These are phyloP conservation scores for Exophiala bonariae DNA, from an alignment of 2,329 filamentous ascomycete species.

Conservation along the genomic window DNA sequence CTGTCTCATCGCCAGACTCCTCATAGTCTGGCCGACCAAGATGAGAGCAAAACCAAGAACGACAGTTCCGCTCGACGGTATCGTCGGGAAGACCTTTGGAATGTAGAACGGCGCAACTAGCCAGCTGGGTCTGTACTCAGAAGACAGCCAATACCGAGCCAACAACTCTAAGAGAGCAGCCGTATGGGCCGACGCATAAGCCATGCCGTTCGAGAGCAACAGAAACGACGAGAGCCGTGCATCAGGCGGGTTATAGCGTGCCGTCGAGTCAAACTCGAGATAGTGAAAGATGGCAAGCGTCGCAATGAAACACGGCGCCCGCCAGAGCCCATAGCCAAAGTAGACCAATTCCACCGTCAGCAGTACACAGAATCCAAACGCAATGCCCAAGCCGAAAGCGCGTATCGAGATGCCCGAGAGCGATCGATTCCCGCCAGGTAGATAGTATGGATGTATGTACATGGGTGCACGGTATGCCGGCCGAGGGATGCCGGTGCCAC, in stretches of 20 bases:
- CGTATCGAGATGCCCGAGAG: conserved; percentile 46
- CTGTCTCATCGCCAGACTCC: conserved; percentile 83
- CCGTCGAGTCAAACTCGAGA: conserved; percentile 91
- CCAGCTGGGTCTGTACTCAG: conserved; percentile 16
- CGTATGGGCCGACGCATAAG: conserved; percentile 80
- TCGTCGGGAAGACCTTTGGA: conserved; percentile 36
- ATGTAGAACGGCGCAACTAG: conserved; percentile 18
- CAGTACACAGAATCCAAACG: conserved; percentile 37
- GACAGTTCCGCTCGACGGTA: conserved; percentile 26
- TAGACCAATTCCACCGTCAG: conserved; percentile 32
- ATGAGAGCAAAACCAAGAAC: conserved; percentile 64
- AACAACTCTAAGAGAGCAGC: conserved; percentile 73
- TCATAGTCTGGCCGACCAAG: conserved; percentile 68
- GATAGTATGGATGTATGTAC: conserved; percentile 22
- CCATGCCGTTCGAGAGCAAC: conserved; percentile 77
- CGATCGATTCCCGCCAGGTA: conserved; percentile 38
- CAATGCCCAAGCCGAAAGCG: conserved; percentile 44
- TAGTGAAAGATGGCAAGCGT: conserved; percentile 85
- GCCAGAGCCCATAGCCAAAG: conserved; percentile 47
- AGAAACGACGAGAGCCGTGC: conserved; percentile 77
- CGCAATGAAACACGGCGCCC: conserved; percentile 53
- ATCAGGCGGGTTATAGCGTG: conserved; percentile 73
- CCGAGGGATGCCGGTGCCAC: neutral
- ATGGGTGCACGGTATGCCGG: conserved; percentile 5
- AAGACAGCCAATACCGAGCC: conserved; percentile 21